Conservation (phyloP, 1,284 basidiomycete genomes). For the Pseudozyma tsukubaensis region DNA sequence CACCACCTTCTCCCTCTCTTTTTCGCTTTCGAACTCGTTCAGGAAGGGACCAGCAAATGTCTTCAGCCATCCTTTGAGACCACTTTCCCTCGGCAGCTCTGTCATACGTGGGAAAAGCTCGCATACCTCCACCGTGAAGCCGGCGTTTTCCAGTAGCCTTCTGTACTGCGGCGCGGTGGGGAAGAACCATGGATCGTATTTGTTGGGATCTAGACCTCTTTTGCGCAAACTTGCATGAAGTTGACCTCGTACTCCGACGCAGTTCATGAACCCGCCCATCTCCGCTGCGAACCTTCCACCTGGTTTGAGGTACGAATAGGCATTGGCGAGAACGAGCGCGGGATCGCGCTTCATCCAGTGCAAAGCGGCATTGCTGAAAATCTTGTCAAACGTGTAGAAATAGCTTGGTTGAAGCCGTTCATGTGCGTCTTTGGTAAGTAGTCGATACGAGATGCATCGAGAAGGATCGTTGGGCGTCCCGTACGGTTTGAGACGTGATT, state of each 20-base stretch:
- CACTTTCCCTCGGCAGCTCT: conserved; percentile 15
- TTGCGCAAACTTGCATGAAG: conserved; percentile 15
- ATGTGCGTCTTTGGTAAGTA: conserved; percentile 34
- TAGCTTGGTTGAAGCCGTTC: not conserved
- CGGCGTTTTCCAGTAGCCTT: conserved; percentile 12
- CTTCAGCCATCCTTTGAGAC: conserved; percentile 34
- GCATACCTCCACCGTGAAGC: conserved; percentile 32
- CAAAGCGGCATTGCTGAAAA: conserved; percentile 50
- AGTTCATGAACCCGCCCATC: conserved; percentile 41
- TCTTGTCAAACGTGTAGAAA: conserved; percentile 23
- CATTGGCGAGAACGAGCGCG: conserved; percentile 1
- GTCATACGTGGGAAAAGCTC: conserved; percentile 36
- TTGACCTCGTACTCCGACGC: conserved; percentile 26
- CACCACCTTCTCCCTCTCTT: conserved; percentile 20
- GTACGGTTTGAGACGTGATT: not conserved
- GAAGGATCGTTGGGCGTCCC: not conserved
- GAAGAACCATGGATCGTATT: conserved; percentile 45
- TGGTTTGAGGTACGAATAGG: conserved; percentile 6
- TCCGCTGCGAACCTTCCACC: conserved; percentile 36
- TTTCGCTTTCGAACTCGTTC: conserved; percentile 16
- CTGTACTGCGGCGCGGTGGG: conserved; percentile 23
- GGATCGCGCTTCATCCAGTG: conserved; percentile 48
- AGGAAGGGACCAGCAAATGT: conserved; percentile 44
- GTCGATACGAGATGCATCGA: not conserved
- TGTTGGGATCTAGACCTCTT: conserved; percentile 14